Evolutionary conservation across 2,329 filamentous ascomycete genomes (phyloP), one percentile per base, ranked within the genome.

Genomic region (Reticulascus tulasneorum): DNA sequence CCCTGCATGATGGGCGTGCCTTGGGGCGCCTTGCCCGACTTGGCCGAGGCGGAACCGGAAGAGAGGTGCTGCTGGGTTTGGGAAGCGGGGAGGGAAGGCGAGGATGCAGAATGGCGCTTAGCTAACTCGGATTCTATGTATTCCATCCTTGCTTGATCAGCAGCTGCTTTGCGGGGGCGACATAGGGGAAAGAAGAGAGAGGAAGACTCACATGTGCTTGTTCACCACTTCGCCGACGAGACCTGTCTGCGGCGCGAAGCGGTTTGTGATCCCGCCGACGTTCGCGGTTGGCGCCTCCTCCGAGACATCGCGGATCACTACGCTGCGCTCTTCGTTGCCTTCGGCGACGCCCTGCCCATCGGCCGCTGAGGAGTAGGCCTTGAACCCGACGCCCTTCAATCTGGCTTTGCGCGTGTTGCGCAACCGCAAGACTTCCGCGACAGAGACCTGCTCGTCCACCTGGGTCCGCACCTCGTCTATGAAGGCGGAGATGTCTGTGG

Each of bases 101-200:
- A 46, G 29, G 37, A 52, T 29, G 55, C 56, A 45, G 58, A 53
- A 54, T 73, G 69, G 55, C 75, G 65, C 65, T 73, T 83, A 74
- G 83, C 81, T 60, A 89, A 67, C 62, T 84, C 79, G 50, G 84
- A 82, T 70, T 89, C 85, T 88, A 90, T 81, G 65, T 86, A 90
- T 66, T 82, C 79, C 73, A 79, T 83, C 84, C 85, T 89, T 79
- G 68, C 71, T 74, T 69, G 66, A 78, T 89, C 78, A 89, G 84
- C 64, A 58, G 53, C 58, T 54, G 54, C 37, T 16, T 22, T 20
- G 41, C 33, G 35, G 21, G 21, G 22, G 24, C 2, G 43, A 22
- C 6, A 30, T 23, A n/a, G 21, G 16, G 28, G 21, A 23, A 8
- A n/a, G 15, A 9, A 36, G 45, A 36, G 37, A 26, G 25, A 29